Evolutionary conservation across 345 rosid genomes (phyloP), one percentile per base, ranked within the genome.

Genomic region (Lepidium didymum): DNA sequence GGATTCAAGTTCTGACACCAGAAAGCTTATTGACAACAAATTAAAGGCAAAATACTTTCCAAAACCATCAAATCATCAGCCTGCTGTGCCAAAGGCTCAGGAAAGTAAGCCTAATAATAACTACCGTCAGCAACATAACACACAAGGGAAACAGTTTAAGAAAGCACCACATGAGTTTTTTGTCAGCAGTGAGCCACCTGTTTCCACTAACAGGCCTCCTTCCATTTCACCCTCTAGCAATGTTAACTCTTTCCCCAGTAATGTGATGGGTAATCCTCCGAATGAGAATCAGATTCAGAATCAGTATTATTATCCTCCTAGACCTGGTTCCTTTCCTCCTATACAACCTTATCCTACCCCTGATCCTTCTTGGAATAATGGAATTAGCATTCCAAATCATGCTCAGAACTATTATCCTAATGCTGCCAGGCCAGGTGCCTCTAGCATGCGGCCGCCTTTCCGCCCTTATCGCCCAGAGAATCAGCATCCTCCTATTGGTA

Each of bases 141-240:
- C 66, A 27, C 87, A 81, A 67, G 75, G 54, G 55, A 85, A 80
- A 79, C 79, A 69, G 73, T 79, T 86, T 67, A 89, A 82, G 87
- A 90, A 81, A 83, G 93, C 96, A 0, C 96, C 55, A 50, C 55
- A 87, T 60, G 98, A 92, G 72, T 81, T 78, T 65, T 85, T 80
- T 75, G 77, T 78, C 34, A 76, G 84, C 23, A 49, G 76, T 29
- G 86, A 78, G 54, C 75, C 81, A 0, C 56, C 57, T 35, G 62
- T 49, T 36, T 13, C 62, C 11, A 10, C 64, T 11, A 62, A 18
- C 9, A 7, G 56, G 42, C 68, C 75, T 53, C 63, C 75, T 58
- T 72, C 86, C 34, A 75, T 69, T 73, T 62, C 75, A 58, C 76
- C 74, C 41, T 75, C 85, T 8, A 73, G 61, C 75, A 78, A 76